Conservation (phyloP, 73 alveolate genomes). For the Tetrahymena thermophila region DNA sequence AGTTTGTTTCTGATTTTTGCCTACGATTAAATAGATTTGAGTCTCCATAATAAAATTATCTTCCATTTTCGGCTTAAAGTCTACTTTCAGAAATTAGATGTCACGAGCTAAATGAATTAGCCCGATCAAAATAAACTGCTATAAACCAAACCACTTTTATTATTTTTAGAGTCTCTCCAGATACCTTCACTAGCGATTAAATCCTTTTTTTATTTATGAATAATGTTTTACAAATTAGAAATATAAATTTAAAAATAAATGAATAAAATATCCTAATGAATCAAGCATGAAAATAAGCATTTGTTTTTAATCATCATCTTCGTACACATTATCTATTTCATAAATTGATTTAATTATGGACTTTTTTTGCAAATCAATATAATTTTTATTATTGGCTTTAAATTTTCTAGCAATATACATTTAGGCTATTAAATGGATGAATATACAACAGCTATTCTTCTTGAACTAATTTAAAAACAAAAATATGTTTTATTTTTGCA, state of each 20-base stretch:
- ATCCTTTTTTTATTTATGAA: not conserved
- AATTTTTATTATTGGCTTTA: too few relatives aligned
- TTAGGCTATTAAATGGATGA: too few relatives aligned
- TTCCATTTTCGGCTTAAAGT: slow-evolving; percentile 4
- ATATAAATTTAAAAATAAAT: too few relatives aligned
- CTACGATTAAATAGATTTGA: not conserved
- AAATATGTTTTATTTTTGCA: too few relatives aligned
- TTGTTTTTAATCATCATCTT: too few relatives aligned
- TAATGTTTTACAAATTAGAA: not conserved
- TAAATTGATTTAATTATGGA: too few relatives aligned
- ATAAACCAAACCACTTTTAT: not conserved
- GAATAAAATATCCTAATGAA: not conserved
- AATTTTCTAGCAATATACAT: too few relatives aligned
- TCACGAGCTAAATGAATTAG: not conserved
- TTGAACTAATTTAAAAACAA: too few relatives aligned
- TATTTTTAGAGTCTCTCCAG: not conserved
- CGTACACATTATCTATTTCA: too few relatives aligned
- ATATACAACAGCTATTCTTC: too few relatives aligned
- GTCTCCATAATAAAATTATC: not conserved
- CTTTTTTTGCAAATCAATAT: too few relatives aligned
- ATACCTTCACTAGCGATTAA: not conserved
- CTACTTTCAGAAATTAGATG: not conserved
- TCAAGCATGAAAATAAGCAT: too few relatives aligned
- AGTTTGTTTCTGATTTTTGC: slow-evolving; percentile 1
- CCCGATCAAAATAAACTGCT: slow-evolving; percentile 3